phyloP scores from a whole-genome alignment of 768 basidiomycete species.

The Termitomyces sp. region DNA sequence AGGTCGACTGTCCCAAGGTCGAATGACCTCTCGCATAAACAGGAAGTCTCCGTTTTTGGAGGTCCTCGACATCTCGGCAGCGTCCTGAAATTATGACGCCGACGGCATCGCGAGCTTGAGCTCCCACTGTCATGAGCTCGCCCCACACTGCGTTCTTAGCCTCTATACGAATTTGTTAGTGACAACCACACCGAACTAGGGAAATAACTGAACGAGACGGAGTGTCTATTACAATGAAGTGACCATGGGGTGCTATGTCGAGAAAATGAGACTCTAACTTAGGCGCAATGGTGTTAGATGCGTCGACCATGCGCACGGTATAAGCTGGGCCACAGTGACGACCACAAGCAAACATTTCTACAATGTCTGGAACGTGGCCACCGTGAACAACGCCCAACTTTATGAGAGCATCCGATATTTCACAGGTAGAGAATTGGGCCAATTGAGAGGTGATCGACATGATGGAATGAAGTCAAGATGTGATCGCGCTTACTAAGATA shows the following conservation, averaged over 20 bases:
- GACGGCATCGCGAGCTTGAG: conserved; percentile 60
- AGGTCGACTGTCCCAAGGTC: conserved; percentile 82
- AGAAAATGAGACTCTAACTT: conserved; percentile 75
- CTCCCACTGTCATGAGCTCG: conserved; percentile 87
- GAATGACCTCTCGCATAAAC: conserved; percentile 82
- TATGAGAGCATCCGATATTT: conserved; percentile 86
- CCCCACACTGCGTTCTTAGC: conserved; percentile 88
- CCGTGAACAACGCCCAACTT: conserved; percentile 72
- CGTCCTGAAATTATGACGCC: conserved; percentile 85
- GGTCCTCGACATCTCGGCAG: conserved; percentile 82
- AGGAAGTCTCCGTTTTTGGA: conserved; percentile 64
- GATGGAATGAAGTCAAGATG: background rate
- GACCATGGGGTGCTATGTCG: conserved; percentile 64
- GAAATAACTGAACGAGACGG: conserved; percentile 53
- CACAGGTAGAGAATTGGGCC: conserved; percentile 61
- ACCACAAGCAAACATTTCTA: conserved; percentile 43
- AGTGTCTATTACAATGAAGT: conserved; percentile 70
- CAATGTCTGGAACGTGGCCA: conserved; percentile 79
- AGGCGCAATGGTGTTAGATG: conserved; percentile 56
- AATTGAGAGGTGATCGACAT: conserved; percentile 23
- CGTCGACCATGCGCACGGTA: conserved; percentile 79
- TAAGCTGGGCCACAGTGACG: conserved; percentile 75
- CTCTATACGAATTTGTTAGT: conserved; percentile 36
- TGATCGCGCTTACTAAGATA: background rate
- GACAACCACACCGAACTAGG: conserved; percentile 9